Evolutionary conservation across 805 yeast genomes (phyloP).

Genomic region (Kuraishia hungarica): DNA sequence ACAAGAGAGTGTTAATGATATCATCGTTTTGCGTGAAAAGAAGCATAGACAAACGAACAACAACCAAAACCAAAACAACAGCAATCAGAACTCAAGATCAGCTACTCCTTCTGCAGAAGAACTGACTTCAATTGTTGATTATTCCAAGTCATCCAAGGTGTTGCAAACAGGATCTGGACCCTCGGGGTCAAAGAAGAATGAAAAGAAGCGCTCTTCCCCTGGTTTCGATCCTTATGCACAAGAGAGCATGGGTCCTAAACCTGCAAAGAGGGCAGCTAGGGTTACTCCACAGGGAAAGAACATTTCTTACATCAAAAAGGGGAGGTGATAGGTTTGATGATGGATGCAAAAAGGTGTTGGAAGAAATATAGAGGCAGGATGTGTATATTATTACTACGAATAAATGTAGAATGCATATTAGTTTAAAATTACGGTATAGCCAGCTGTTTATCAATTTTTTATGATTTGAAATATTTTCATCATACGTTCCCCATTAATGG

Average conservation of each 20-base stretch:
- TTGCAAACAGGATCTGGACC: neutral
- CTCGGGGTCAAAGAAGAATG: neutral
- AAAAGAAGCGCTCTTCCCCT: constrained; percentile 4
- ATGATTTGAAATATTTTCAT: too few species aligned
- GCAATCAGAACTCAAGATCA: neutral
- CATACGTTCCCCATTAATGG: too few species aligned
- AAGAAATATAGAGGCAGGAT: neutral
- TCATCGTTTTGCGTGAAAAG: neutral
- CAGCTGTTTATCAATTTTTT: too few species aligned
- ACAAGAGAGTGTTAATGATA: neutral
- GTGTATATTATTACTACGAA: neutral
- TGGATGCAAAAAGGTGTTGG: neutral
- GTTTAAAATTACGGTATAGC: too few species aligned
- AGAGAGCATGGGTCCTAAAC: constrained; percentile 41
- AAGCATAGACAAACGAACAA: neutral
- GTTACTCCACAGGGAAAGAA: constrained; percentile 6
- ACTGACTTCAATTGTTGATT: neutral
- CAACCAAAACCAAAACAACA: neutral
- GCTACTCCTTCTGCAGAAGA: neutral
- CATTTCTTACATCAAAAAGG: neutral
- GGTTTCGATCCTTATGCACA: constrained; percentile 11
- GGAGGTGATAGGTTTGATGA: neutral
- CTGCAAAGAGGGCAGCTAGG: constrained; percentile 32
- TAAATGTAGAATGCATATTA: too few species aligned
- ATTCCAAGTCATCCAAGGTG: neutral